Evolutionary conservation across 1,139 yeast species (phyloP), one percentile per base, ranked within the genome.

Genomic region (Nakaseomyces uthaithaninus): DNA sequence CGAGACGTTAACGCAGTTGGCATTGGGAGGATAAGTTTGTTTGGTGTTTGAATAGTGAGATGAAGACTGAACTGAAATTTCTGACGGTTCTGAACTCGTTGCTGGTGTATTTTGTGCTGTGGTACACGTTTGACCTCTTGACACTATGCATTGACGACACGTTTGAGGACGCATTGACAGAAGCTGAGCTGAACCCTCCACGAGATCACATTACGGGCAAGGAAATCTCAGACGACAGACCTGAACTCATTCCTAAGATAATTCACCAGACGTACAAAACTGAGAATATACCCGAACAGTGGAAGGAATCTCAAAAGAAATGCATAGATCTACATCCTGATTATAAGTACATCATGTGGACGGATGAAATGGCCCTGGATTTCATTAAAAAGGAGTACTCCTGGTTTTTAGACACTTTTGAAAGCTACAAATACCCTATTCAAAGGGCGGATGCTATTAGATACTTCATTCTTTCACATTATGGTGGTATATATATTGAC

Each of bases 211-310:
- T 30, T 25, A 23, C 40, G 2, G 35, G 24, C 9, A 11, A 20
- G 11, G 67, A 66, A 11, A 54, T 53, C 15, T 56, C 68, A 24
- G 65, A 65, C 22, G 65, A 65, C 48, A 30, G 23, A n/a, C 76
- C 75, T 10, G 67, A 70, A 45, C 57, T 80, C 36, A 84, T 86
- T 37, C 96, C 96, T 33, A 84, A 82, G 55, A 86, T 87, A 59
- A 86, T 87, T 42, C 96, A 87, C 60, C 96, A 87, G 62, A 87
- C 96, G 15, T 87, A 87, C 64, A 87, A 85, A 60, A 80, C 83
- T 18, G 71, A 65, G 16, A 72, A 77, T 24, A 74, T 87, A 22
- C 96, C 96, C 2, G 86, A 77, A 37, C 68, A 74, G 41, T 87
- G 96, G 96, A 66, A 67, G 49, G 72, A 72, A 3, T 87, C 94